Percentiles rank a stretch among this genome's conserved stretches.
These are phyloP conservation scores for Quercus suber DNA, from an alignment of 306 rosid species.

Conservation along the genomic window DNA sequence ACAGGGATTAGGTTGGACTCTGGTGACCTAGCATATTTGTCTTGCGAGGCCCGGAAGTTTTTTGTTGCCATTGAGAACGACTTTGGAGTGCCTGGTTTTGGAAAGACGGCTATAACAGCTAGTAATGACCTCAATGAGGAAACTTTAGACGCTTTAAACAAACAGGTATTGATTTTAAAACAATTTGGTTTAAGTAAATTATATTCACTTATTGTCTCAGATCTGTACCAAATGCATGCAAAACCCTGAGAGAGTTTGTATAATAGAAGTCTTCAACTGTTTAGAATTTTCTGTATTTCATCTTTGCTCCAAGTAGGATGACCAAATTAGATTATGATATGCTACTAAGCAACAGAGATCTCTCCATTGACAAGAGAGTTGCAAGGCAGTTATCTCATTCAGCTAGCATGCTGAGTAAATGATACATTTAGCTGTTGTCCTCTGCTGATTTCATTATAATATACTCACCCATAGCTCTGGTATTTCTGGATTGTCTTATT, in stretches of 20 bases:
- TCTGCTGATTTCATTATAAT: not conserved
- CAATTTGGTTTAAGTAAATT: not conserved
- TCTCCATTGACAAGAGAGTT: not conserved
- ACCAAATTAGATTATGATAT: not conserved
- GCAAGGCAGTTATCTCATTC: constrained; percentile 1
- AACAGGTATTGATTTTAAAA: constrained; percentile 58
- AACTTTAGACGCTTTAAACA: constrained; percentile 93
- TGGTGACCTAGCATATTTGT: constrained; percentile 91
- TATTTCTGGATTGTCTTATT: not conserved
- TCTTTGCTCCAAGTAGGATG: not conserved
- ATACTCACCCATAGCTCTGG: not conserved
- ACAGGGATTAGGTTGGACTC: constrained; percentile 88
- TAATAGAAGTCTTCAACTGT: not conserved
- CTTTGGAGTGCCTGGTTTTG: constrained; percentile 61
- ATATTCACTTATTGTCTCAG: constrained; percentile 7
- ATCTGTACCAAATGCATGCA: not conserved
- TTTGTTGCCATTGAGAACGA: constrained; percentile 67
- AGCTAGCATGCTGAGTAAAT: not conserved
- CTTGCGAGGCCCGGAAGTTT: constrained; percentile 70
- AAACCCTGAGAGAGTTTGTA: not conserved
- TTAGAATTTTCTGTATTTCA: too few relatives aligned
- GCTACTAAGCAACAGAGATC: not conserved
- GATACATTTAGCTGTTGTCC: not conserved
- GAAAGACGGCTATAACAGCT: constrained; percentile 67
- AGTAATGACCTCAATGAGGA: constrained; percentile 97